These are phyloP conservation scores for Ophiostoma pallidulum DNA, from an alignment of 2,329 filamentous ascomycete genomes.

Conservation along the genomic window DNA sequence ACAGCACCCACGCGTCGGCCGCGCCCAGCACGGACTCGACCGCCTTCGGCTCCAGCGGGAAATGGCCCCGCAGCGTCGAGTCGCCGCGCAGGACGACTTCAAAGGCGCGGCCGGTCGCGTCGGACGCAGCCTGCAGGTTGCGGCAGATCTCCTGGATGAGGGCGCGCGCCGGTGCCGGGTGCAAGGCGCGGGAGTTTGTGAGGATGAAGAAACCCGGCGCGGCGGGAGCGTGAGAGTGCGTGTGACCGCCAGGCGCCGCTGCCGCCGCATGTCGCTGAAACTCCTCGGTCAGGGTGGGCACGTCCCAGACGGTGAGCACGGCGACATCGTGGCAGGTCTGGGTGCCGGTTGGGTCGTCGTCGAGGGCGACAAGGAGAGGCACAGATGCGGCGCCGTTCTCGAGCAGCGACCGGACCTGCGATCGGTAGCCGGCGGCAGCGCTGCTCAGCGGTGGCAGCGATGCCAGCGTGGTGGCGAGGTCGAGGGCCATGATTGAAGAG, in stretches of 20 bases:
- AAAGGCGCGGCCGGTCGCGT: constrained; percentile 29
- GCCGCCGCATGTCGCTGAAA: constrained; percentile 27
- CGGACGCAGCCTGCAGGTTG: constrained; percentile 37
- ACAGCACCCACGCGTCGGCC: constrained; percentile 44
- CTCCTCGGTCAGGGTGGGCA: constrained; percentile 33
- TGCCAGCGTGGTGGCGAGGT: constrained; percentile 2
- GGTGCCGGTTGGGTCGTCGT: constrained; percentile 50
- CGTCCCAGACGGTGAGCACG: constrained; percentile 46
- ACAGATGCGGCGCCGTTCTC: not conserved
- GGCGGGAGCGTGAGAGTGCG: no score
- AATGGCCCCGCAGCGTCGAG: constrained; percentile 70
- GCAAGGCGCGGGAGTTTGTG: constrained; percentile 49
- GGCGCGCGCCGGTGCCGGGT: constrained; percentile 35
- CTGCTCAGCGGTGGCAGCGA: not conserved
- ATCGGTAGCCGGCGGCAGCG: not conserved
- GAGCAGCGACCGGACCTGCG: not conserved
- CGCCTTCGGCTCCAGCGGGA: constrained; percentile 76
- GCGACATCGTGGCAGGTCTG: constrained; percentile 50
- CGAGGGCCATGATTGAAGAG: not conserved
- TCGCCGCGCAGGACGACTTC: constrained; percentile 49
- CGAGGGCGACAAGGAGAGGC: constrained; percentile 30
- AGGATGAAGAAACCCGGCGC: constrained; percentile 49
- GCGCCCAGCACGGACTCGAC: constrained; percentile 39
- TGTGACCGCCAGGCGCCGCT: no score
- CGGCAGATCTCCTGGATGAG: constrained; percentile 42